Conservation (phyloP, 768 basidiomycete species). For the Amanita rimosa region DNA sequence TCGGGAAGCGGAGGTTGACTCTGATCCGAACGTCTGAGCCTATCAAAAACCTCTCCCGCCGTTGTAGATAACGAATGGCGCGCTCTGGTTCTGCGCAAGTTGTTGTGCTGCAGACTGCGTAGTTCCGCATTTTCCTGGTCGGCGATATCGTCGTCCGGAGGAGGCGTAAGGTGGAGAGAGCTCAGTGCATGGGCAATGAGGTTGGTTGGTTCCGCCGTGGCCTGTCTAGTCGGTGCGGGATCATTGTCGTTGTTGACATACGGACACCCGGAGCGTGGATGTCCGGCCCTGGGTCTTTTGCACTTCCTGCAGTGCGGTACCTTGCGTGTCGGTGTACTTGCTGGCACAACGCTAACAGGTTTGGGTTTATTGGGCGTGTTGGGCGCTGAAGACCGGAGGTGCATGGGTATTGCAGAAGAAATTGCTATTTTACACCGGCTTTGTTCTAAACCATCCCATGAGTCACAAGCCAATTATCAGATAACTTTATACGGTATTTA, state of each 20-base stretch:
- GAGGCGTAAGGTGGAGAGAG: slow-evolving; percentile 30
- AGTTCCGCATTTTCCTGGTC: not conserved
- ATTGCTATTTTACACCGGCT: not conserved
- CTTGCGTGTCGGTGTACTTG: slow-evolving; percentile 33
- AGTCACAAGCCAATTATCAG: not conserved
- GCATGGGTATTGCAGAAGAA: slow-evolving; percentile 10
- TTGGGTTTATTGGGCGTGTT: slow-evolving; percentile 12
- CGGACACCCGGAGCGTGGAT: slow-evolving; percentile 56
- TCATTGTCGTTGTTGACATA: slow-evolving; percentile 21
- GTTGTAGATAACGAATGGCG: slow-evolving; percentile 4
- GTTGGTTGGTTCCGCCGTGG: not conserved
- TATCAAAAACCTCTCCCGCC: slow-evolving; percentile 3
- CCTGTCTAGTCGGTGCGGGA: not conserved
- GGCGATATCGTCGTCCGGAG: not conserved
- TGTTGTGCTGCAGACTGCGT: not conserved
- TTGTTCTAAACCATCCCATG: not conserved
- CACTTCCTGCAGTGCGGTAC: slow-evolving; percentile 44
- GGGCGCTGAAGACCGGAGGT: slow-evolving; percentile 12
- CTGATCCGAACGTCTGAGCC: not conserved
- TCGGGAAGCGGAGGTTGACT: not conserved
- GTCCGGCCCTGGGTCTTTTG: slow-evolving; percentile 40
- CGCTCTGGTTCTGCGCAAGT: not conserved
- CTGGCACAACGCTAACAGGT: slow-evolving; percentile 7
- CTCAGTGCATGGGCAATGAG: slow-evolving; percentile 30
- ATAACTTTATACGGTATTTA: slow-evolving; percentile 5